Evolutionary conservation across 371 early-diverging fungal genomes (phyloP).

Genomic region (Paraphysoderma sedebokerense): DNA sequence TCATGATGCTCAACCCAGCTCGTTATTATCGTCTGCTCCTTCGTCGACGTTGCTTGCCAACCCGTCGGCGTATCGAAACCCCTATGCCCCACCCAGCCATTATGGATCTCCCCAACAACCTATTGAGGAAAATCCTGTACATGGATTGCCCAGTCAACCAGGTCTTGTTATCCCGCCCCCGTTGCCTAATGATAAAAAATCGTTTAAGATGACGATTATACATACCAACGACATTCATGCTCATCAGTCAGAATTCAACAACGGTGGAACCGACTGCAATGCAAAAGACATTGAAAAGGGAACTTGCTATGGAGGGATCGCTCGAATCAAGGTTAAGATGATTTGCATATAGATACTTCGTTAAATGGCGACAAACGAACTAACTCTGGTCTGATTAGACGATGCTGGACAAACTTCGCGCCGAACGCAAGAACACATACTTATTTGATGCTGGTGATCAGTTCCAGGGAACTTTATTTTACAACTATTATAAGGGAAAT

Average conservation of each 20-base stretch:
- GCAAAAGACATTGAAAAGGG: constrained; percentile 14
- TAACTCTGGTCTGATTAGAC: too few relatives aligned
- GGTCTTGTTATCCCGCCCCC: too few relatives aligned
- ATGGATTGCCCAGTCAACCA: too few relatives aligned
- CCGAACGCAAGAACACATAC: constrained; percentile 16
- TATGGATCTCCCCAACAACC: too few relatives aligned
- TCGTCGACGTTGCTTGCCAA: too few relatives aligned
- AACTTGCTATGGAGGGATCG: constrained; percentile 37
- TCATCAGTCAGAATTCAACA: constrained; percentile 31
- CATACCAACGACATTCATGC: constrained; percentile 49
- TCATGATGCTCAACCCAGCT: too few relatives aligned
- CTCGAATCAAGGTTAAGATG: constrained; percentile 39
- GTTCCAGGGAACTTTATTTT: constrained; percentile 43
- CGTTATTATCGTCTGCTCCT: too few relatives aligned
- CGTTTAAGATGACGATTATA: not conserved
- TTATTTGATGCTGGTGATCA: constrained; percentile 55
- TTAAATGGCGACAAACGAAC: too few relatives aligned
- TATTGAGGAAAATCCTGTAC: too few relatives aligned
- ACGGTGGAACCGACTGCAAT: constrained; percentile 28
- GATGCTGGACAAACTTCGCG: constrained; percentile 25
- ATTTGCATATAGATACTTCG: too few relatives aligned
- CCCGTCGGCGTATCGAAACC: too few relatives aligned
- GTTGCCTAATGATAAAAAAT: not conserved
- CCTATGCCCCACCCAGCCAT: too few relatives aligned
- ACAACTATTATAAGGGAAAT: constrained; percentile 25